These are phyloP conservation scores for Cucurbita pepo DNA, from an alignment of 306 rosid genomes.

Conservation along the genomic window DNA sequence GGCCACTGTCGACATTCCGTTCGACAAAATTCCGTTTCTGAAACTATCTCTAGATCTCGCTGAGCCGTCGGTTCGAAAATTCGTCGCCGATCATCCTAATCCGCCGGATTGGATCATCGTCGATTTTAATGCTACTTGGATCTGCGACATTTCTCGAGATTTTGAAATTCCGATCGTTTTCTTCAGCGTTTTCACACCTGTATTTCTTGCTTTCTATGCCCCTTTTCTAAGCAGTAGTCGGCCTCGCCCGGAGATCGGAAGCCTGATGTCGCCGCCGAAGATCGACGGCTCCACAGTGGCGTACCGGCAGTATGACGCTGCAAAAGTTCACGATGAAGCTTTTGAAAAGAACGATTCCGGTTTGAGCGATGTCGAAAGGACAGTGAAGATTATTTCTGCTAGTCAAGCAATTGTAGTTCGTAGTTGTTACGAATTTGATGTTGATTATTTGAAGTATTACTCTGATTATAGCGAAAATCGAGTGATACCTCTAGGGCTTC, in stretches of 20 bases:
- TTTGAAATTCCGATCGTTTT: not conserved
- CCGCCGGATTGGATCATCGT: conserved; percentile 8
- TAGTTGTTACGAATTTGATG: not conserved
- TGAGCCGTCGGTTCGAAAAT: not conserved
- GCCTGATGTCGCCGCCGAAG: not conserved
- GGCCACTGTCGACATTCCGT: conserved; percentile 6
- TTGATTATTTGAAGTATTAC: conserved; percentile 7
- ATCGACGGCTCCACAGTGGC: not conserved
- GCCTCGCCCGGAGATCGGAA: not conserved
- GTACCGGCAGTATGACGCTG: not conserved
- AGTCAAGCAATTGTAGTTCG: not conserved
- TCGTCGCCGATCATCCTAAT: not conserved
- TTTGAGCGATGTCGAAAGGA: not conserved
- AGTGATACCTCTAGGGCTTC: conserved; percentile 27
- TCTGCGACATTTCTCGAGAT: not conserved
- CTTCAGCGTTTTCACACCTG: not conserved
- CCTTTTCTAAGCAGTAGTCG: not conserved
- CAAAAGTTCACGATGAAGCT: not conserved
- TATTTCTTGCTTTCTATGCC: not conserved
- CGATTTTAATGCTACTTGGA: conserved; percentile 9
- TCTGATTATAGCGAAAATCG: conserved; percentile 4
- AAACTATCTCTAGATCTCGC: conserved; percentile 1
- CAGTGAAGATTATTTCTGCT: not conserved
- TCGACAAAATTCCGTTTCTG: not conserved
- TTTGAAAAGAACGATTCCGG: not conserved